These are phyloP conservation scores for Penicillium ucsense DNA, from an alignment of 495 filamentous ascomycete species.

Conservation along the genomic window DNA sequence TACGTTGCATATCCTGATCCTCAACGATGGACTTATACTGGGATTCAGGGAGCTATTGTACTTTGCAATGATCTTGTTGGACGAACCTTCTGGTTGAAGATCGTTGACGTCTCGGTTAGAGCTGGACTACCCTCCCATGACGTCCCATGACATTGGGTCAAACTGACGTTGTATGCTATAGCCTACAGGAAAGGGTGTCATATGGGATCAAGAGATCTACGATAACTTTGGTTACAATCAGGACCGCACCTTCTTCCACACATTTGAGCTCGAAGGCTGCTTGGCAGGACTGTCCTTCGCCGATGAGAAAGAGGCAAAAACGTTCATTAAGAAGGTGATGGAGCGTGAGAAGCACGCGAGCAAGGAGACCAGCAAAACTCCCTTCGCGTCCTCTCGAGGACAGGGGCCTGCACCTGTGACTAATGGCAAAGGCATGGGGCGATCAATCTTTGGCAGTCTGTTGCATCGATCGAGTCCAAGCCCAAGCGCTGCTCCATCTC, in stretches of 20 bases:
- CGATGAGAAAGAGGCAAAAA: slow-evolving; percentile 93
- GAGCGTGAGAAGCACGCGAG: slow-evolving; percentile 88
- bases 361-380: slow-evolving; percentile 69
- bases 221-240: slow-evolving; percentile 91
- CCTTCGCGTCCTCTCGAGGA: slow-evolving; percentile 55
- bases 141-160: no score
- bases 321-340: slow-evolving; percentile 90
- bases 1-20: slow-evolving; percentile 87
- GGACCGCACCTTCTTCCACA: slow-evolving; percentile 93
- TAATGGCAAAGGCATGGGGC: slow-evolving; percentile 40
- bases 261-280: slow-evolving; percentile 89
- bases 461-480: slow-evolving; percentile 61
- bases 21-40: slow-evolving; percentile 87
- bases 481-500: slow-evolving; percentile 32
- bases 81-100: slow-evolving; percentile 91
- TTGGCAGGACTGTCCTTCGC: slow-evolving; percentile 82
- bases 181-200: slow-evolving; percentile 75
- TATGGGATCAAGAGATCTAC: slow-evolving; percentile 98
- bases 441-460: slow-evolving; percentile 56
- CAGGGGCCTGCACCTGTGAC: slow-evolving; percentile 35
- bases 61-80: slow-evolving; percentile 90
- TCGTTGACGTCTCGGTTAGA: slow-evolving; percentile 91
- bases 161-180: slow-evolving; percentile 16
- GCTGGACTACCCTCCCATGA: neutral
- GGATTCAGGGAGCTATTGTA: slow-evolving; percentile 86